Evolutionary conservation across 2,329 filamentous ascomycete species (phyloP), one percentile per base, ranked within the genome.

Genomic region (Remersonia thermophila): DNA sequence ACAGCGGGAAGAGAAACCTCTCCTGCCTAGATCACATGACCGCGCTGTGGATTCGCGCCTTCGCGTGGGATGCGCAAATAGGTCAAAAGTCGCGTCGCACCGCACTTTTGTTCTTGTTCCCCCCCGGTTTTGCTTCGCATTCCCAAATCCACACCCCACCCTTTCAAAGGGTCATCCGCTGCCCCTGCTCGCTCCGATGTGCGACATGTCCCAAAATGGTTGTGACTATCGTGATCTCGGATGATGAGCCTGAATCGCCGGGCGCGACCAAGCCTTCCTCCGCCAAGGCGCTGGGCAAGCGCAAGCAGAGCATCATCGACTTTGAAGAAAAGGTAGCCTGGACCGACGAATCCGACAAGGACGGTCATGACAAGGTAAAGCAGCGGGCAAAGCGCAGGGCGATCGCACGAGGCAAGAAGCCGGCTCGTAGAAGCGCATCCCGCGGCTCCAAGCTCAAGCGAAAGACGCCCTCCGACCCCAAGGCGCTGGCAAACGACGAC

Each of bases 291-390:
- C 31, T 42, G 3, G 43, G 47, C 4, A 66, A 65, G 46, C 54
- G 61, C 15, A 67, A 65, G 44, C 45, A 52, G 3, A 51, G 56
- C 3, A 30, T 47, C 8, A n/a, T 23, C 20, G 51, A 57, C 6
- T 47, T 60, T 20, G 55, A 56, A 12, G 62, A 65, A 38, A 68
- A 66, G 46, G 58, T 67, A 1, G 51, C 59, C n/a, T 72, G 66
- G 66, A 70, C 67, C 3, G 73, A 76, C 38, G 73, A 79, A 20
- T 73, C 73, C 1, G 69, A 72, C 17, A 65, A 66, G 15, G 66
- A 67, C 7, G 83, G 83, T 44, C 60, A 71, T 53, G 80, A 78
- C 51, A 72, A 74, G 34, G 64, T 32, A 15, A 48, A 49, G 18
- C 53, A 60, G 0, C 70, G 74, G 46, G 63, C 64, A 5, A 47